Evolutionary conservation across 2,329 filamentous ascomycete species (phyloP).

Genomic region (Hypoxylon sp.): DNA sequence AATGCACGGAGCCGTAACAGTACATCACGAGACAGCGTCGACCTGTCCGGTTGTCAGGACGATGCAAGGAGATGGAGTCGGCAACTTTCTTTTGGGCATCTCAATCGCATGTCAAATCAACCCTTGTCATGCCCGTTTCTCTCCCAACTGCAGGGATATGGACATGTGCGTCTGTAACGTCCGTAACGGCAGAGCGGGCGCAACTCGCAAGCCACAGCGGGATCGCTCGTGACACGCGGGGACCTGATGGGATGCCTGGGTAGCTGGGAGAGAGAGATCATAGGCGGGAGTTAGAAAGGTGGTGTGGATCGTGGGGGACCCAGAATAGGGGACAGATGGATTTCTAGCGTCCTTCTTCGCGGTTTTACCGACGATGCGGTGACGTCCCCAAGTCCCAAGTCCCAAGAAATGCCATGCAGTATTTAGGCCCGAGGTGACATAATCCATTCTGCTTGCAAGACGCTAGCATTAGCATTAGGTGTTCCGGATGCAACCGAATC

Average conservation of each 20-base stretch:
- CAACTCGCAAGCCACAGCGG: constrained; percentile 35
- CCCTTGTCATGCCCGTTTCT: not conserved
- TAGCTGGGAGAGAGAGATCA: constrained; percentile 34
- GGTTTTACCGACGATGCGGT: constrained; percentile 41
- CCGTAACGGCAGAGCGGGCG: not conserved
- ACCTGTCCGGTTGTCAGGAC: constrained; percentile 3
- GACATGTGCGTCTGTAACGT: constrained; percentile 19
- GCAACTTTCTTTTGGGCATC: constrained; percentile 29
- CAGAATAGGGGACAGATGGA: constrained; percentile 3
- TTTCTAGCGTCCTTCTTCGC: not conserved
- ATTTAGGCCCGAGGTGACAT: constrained; percentile 42
- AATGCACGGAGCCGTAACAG: constrained; percentile 18
- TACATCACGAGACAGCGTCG: constrained; percentile 34
- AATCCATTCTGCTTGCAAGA: constrained; percentile 35
- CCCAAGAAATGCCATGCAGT: constrained; percentile 33
- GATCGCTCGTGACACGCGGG: constrained; percentile 37
- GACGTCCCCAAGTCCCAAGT: constrained; percentile 18
- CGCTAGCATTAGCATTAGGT: constrained; percentile 36
- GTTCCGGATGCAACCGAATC: constrained; percentile 40
- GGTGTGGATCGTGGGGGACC: constrained; percentile 41
- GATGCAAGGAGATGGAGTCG: constrained; percentile 27
- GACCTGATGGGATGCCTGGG: no score
- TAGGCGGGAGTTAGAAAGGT: constrained; percentile 38
- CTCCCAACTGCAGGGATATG: constrained; percentile 17
- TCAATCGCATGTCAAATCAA: constrained; percentile 28